Evolutionary conservation across 495 filamentous ascomycete species (phyloP).

Genomic region (Podospora anserina): DNA sequence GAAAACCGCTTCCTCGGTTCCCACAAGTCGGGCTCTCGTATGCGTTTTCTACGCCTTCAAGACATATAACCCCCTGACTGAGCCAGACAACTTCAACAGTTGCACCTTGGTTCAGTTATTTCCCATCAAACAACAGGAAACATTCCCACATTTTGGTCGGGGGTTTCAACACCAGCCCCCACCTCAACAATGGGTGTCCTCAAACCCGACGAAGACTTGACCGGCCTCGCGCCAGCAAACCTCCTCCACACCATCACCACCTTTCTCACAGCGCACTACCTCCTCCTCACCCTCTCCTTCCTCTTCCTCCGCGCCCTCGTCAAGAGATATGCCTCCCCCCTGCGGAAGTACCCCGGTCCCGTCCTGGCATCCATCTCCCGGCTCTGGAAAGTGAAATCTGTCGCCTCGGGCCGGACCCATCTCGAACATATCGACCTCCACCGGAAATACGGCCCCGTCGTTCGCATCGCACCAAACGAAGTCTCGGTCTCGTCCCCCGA

Average conservation of each 20-base stretch:
- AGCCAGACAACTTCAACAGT: conserved; percentile 34
- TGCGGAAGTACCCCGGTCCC: conserved; percentile 50
- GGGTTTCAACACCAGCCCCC: conserved; percentile 3
- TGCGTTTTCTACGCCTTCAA: conserved; percentile 6
- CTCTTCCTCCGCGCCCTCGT: conserved; percentile 35
- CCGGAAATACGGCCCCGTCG: conserved; percentile 53
- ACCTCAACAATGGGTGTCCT: conserved; percentile 31
- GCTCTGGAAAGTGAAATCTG: conserved; percentile 46
- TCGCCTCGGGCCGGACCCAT: conserved; percentile 39
- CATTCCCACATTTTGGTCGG: not conserved
- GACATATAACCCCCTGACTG: conserved; percentile 17
- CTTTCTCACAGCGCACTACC: conserved; percentile 38
- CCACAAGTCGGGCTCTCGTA: not conserved
- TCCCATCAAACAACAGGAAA: not conserved
- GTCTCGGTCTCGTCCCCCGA: conserved; percentile 52
- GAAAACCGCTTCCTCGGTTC: not conserved
- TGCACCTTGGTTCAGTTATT: conserved; percentile 13
- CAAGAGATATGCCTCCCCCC: conserved; percentile 45
- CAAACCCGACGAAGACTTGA: conserved; percentile 11
- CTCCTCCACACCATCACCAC: conserved; percentile 28
- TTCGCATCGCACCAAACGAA: conserved; percentile 56
- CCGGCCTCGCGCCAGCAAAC: conserved; percentile 28
- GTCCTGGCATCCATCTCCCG: conserved; percentile 47
- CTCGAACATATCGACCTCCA: conserved; percentile 48
- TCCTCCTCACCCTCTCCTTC: conserved; percentile 31